Evolutionary conservation across 768 basidiomycete species (phyloP).

Genomic region (Clitopilus passeckerianus): DNA sequence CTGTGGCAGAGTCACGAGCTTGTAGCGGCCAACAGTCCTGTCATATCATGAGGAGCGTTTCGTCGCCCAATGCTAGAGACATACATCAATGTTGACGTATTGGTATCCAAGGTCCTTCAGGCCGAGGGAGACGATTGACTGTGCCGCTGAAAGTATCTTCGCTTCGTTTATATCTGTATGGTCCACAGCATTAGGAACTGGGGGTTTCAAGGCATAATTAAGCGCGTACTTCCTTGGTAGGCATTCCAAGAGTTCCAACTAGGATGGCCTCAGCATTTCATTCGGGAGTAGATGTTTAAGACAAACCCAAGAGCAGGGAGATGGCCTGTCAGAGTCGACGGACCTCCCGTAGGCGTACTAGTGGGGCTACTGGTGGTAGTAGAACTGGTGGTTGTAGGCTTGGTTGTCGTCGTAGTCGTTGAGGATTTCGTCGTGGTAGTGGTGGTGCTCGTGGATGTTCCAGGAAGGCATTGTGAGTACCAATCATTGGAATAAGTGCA

Average conservation of each 20-base stretch:
- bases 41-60: neutral
- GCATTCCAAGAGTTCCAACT: slow-evolving; percentile 56
- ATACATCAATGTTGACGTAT: slow-evolving; percentile 48
- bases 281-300: neutral
- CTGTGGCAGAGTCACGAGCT: slow-evolving; percentile 33
- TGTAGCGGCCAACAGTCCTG: slow-evolving; percentile 47
- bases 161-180: slow-evolving; percentile 36
- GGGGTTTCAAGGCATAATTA: too few species aligned
- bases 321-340: slow-evolving; percentile 34
- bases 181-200: too few species aligned
- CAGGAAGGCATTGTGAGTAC: slow-evolving; percentile 32
- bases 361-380: slow-evolving; percentile 24
- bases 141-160: slow-evolving; percentile 41
- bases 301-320: slow-evolving; percentile 42
- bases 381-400: slow-evolving; percentile 1
- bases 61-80: slow-evolving; percentile 6
- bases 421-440: neutral
- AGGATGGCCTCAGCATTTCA: neutral
- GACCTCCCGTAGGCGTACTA: slow-evolving; percentile 33
- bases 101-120: slow-evolving; percentile 44
- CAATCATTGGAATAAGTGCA: slow-evolving; percentile 27
- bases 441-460: neutral
- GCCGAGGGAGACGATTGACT: slow-evolving; percentile 39
- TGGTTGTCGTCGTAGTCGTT: slow-evolving; percentile 1
- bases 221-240: slow-evolving; percentile 30